These are phyloP conservation scores for Filobasidium floriforme DNA, from an alignment of 768 basidiomycete genomes.

Conservation along the genomic window DNA sequence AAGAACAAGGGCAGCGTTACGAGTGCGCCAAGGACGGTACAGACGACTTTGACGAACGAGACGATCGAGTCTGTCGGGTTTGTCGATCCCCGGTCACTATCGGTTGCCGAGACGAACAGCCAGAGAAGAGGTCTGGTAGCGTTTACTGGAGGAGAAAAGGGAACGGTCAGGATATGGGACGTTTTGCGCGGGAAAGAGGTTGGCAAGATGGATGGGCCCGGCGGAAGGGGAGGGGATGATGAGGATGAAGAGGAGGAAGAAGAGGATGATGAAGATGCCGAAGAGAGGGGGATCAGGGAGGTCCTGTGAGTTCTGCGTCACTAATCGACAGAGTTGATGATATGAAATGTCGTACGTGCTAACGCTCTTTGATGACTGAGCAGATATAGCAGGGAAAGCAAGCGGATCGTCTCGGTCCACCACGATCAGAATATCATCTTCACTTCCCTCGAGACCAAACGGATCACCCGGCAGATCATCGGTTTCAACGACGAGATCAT, in stretches of 20 bases:
- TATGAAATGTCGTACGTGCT: neutral
- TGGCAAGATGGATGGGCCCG: slow-evolving; percentile 52
- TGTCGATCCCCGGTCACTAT: slow-evolving; percentile 46
- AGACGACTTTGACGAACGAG: slow-evolving; percentile 71
- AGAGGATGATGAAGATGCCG: slow-evolving; percentile 50
- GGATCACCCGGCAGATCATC: slow-evolving; percentile 70
- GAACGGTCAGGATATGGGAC: slow-evolving; percentile 78
- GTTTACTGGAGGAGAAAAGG: slow-evolving; percentile 88
- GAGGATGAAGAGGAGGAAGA: slow-evolving; percentile 67
- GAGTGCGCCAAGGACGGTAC: slow-evolving; percentile 55
- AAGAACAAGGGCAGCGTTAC: slow-evolving; percentile 28
- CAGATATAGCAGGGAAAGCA: slow-evolving; percentile 63
- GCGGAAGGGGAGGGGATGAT: slow-evolving; percentile 46
- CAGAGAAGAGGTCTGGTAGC: slow-evolving; percentile 53
- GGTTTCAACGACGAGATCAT: slow-evolving; percentile 99
- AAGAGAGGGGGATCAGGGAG: slow-evolving; percentile 26
- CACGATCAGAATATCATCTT: slow-evolving; percentile 96
- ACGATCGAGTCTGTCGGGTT: slow-evolving; percentile 80
- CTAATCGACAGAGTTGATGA: slow-evolving; percentile 1
- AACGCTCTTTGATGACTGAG: neutral
- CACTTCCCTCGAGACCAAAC: slow-evolving; percentile 57
- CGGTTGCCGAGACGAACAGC: slow-evolving; percentile 43
- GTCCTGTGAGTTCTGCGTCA: slow-evolving; percentile 31
- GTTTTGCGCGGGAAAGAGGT: slow-evolving; percentile 58
- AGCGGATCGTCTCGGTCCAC: slow-evolving; percentile 71